Evolutionary conservation across 352 stramenopile genomes (phyloP).

Genomic region (Phytopythium delawarense): DNA sequence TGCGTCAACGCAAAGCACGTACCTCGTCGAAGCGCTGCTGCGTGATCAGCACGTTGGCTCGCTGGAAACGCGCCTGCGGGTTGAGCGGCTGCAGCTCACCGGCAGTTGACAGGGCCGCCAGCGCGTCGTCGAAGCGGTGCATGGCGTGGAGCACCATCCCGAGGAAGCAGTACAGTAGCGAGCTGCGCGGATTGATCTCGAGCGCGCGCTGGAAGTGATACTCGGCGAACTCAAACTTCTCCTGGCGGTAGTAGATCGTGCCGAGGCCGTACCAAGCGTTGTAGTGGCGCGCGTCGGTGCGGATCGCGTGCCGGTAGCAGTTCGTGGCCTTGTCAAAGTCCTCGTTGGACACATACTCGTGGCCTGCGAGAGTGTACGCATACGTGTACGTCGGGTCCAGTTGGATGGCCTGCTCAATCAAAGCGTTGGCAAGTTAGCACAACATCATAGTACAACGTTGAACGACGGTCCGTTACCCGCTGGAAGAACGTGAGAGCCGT

Average conservation of each 20-base stretch:
- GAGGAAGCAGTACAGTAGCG: constrained; percentile 93
- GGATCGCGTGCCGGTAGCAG: constrained; percentile 94
- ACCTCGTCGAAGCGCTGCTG: constrained; percentile 90
- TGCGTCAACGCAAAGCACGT: not conserved
- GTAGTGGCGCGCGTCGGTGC: constrained; percentile 90
- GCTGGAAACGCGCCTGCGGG: constrained; percentile 92
- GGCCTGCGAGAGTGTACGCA: constrained; percentile 96
- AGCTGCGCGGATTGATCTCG: constrained; percentile 93
- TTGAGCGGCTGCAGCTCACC: constrained; percentile 91
- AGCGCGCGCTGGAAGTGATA: constrained; percentile 95
- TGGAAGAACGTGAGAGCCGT: constrained; percentile 95
- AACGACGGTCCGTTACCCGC: constrained; percentile 31
- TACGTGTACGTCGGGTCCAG: constrained; percentile 95
- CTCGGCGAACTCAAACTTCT: constrained; percentile 97
- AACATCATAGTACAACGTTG: not conserved
- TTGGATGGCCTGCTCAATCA: constrained; percentile 77
- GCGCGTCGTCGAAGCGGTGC: constrained; percentile 85
- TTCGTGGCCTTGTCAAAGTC: constrained; percentile 97
- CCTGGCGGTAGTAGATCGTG: constrained; percentile 96
- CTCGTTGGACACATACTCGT: constrained; percentile 98
- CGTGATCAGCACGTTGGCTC: constrained; percentile 92
- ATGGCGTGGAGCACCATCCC: constrained; percentile 94
- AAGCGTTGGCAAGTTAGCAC: not conserved
- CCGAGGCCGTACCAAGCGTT: constrained; percentile 92
- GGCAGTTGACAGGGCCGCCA: constrained; percentile 87